Conservation (phyloP, 1,284 basidiomycete species). For the Phylloporus gajari region DNA sequence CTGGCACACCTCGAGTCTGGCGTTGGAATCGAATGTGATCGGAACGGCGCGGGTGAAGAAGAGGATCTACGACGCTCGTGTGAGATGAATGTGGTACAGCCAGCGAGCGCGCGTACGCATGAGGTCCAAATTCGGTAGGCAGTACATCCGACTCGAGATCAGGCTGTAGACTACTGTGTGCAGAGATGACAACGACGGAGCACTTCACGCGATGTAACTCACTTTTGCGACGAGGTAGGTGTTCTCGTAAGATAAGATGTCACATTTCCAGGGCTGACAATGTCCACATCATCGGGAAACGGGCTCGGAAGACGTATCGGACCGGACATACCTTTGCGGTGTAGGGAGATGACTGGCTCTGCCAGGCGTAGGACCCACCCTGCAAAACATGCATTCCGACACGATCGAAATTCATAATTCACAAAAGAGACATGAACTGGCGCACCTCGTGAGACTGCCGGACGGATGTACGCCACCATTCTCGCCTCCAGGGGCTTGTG, state of each 20-base stretch:
- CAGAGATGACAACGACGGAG: conserved; percentile 3
- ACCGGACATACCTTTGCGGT: conserved; percentile 33
- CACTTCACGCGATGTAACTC: conserved; percentile 24
- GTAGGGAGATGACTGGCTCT: conserved; percentile 40
- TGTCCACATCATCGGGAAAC: conserved; percentile 5
- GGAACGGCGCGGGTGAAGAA: conserved; percentile 32
- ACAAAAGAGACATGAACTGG: conserved; percentile 10
- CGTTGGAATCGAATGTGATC: conserved; percentile 60
- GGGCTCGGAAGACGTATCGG: background rate
- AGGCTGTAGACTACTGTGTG: conserved; percentile 18
- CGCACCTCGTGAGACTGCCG: conserved; percentile 27
- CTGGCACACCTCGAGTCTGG: conserved; percentile 58
- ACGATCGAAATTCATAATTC: conserved; percentile 6
- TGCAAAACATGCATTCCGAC: conserved; percentile 9
- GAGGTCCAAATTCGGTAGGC: conserved; percentile 32
- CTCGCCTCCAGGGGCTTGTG: conserved; percentile 29
- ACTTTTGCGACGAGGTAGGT: conserved; percentile 58
- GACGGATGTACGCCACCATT: conserved; percentile 13
- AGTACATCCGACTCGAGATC: conserved; percentile 27
- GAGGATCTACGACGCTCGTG: conserved; percentile 24
- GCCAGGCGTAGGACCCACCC: conserved; percentile 4
- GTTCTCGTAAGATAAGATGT: conserved; percentile 55
- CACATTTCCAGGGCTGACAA: conserved; percentile 59
- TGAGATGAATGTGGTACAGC: conserved; percentile 12
- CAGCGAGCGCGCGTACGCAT: conserved; percentile 27